Percentiles rank a stretch among this genome's conserved stretches.
Conservation (phyloP, 2,329 filamentous ascomycete genomes). For the Sporothrix variecibatus region DNA sequence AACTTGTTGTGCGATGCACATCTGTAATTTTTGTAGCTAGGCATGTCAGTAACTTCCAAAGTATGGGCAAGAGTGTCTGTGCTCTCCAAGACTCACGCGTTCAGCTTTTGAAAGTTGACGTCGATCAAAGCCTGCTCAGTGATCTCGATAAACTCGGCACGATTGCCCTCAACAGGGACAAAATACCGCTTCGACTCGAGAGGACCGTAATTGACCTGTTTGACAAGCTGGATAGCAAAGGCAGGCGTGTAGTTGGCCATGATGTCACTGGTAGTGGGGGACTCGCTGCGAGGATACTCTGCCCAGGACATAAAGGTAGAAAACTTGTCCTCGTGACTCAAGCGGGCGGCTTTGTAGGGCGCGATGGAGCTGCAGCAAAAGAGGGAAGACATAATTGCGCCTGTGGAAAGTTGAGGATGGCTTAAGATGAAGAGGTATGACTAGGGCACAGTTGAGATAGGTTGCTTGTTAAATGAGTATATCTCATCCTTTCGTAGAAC, state of each 20-base stretch:
- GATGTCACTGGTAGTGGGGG: slow-evolving; percentile 7
- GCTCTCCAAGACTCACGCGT: slow-evolving; percentile 39
- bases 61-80: neutral
- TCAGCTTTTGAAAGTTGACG: slow-evolving; percentile 47
- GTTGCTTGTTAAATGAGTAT: too few species aligned
- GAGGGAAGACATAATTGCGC: slow-evolving; percentile 10
- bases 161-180: slow-evolving; percentile 28
- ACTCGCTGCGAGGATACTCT: slow-evolving; percentile 32
- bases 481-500: too few species aligned
- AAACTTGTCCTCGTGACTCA: slow-evolving; percentile 36
- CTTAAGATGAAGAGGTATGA: neutral
- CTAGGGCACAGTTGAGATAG: too few species aligned
- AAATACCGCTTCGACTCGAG: slow-evolving; percentile 49
- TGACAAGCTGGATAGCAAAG: slow-evolving; percentile 46
- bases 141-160: slow-evolving; percentile 39
- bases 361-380: slow-evolving; percentile 35
- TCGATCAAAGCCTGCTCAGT: slow-evolving; percentile 43
- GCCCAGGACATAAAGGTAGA: slow-evolving; percentile 39
- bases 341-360: slow-evolving; percentile 34
- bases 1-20: slow-evolving; percentile 48
- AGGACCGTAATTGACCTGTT: slow-evolving; percentile 48
- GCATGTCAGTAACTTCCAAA: neutral
- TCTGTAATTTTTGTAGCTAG: slow-evolving; percentile 51
- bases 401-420: neutral
- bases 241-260: slow-evolving; percentile 19